Evolutionary conservation across 2,329 filamentous ascomycete genomes (phyloP).

Genomic region (Cladosporium sp.): DNA sequence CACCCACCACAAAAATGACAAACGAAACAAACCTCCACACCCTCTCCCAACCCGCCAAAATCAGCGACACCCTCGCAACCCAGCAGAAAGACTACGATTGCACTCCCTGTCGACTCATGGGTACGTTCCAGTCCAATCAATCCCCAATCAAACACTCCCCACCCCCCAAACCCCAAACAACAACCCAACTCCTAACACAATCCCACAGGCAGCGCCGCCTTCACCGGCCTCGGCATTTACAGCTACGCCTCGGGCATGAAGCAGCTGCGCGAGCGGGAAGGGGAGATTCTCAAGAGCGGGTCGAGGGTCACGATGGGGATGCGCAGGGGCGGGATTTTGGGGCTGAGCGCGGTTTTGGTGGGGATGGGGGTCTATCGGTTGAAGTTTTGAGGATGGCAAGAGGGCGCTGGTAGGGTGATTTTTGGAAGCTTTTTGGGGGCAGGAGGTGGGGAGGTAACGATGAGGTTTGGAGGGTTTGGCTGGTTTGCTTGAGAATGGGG

Average conservation of each 20-base stretch:
- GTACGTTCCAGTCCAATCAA: not conserved
- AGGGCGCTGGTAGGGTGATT: not conserved
- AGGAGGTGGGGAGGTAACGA: no score
- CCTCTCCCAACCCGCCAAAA: conserved; percentile 7
- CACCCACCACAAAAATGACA: not conserved
- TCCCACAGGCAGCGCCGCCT: conserved; percentile 38
- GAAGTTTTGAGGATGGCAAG: not conserved
- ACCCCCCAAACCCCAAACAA: not conserved
- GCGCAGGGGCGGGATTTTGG: conserved; percentile 38
- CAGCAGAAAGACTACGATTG: conserved; percentile 16
- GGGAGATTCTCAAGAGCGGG: conserved; percentile 38
- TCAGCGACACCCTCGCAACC: conserved; percentile 10
- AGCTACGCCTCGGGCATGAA: conserved; percentile 43
- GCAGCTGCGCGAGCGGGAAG: conserved; percentile 39
- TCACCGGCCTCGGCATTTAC: conserved; percentile 45
- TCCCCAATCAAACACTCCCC: not conserved
- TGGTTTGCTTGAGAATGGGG: no score
- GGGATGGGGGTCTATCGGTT: conserved; percentile 44
- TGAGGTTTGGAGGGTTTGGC: no score
- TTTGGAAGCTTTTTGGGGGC: no score
- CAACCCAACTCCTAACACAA: not conserved
- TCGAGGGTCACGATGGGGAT: conserved; percentile 39
- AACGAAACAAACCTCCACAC: conserved; percentile 1
- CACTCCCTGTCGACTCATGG: conserved; percentile 16
- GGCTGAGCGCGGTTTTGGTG: conserved; percentile 37